Evolutionary conservation across 1,284 basidiomycete genomes (phyloP), one percentile per base, ranked within the genome.

Genomic region (Malassezia caprae): DNA sequence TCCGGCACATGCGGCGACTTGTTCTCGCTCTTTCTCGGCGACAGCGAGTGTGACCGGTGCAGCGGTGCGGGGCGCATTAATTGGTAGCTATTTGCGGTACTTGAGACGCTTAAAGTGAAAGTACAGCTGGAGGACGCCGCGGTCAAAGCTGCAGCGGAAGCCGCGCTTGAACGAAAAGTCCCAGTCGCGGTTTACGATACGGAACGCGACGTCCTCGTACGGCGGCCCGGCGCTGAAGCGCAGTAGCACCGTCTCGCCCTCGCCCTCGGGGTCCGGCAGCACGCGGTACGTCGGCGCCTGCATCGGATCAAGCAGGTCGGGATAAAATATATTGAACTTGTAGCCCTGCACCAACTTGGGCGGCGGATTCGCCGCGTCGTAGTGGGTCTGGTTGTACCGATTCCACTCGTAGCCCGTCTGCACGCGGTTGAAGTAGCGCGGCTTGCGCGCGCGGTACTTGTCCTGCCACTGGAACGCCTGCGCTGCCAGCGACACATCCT

Each of bases 361-460:
- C 31, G 72, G 72, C 6, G 72, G 72, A 42, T 74, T 70, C 51
- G 73, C 68, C 32, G 63, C 59, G 35, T 74, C 72, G 56, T 74
- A 74, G 55, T 74, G 72, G 21, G 69, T 71, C 58, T 74, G 69
- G 55, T 74, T 74, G 64, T 74, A 76, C 79, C 94, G 93, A 79
- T 94, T 98, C 94, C 94, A 99, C 76, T 98, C 94, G 75, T 93
- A 99, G n/a, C 94, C 94, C n/a, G 94, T 98, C 72, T 96, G 90
- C 30, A 98, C 93, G 57, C 93, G 86, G 76, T 99, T 99, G 79
- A 98, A 96, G 80, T 96, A 98, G 62, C 93, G 81, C 34, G 94
- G 94, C 75, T 98, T 99, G 43, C 94, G 81, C n/a, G 94, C 91
- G 27, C 94, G 82, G 70, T 94, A 98, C 77, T 96, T 93, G 80